phyloP scores from a whole-genome alignment of 257 asterid genomes.

The Przewalskia tangutica region DNA sequence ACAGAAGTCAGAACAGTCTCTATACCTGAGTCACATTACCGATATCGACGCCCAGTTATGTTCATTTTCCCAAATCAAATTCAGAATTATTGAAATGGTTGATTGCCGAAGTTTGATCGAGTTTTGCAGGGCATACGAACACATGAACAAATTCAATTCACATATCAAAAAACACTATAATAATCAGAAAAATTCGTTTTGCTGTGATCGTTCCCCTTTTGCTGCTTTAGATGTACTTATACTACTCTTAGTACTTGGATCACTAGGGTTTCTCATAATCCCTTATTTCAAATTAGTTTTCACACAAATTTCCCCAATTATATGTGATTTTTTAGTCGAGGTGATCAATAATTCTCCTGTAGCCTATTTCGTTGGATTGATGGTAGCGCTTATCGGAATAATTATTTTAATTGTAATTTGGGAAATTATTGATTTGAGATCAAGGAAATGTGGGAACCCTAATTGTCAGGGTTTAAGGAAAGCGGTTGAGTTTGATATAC shows the following conservation, averaged over 20 bases:
- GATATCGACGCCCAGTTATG: no score
- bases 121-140: slow-evolving; percentile 41
- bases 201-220: slow-evolving; percentile 31
- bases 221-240: slow-evolving; percentile 42
- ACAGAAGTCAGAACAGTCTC: no score
- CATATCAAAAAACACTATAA: not conserved
- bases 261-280: slow-evolving; percentile 28
- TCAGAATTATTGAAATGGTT: slow-evolving; percentile 24
- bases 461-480: slow-evolving; percentile 38
- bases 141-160: slow-evolving; percentile 12
- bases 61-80: no score
- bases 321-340: slow-evolving; percentile 17
- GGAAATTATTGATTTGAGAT: slow-evolving; percentile 27
- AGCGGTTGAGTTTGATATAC: slow-evolving; percentile 56
- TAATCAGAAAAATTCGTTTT: slow-evolving; percentile 21
- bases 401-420: slow-evolving; percentile 14
- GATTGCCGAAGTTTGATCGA: slow-evolving; percentile 55
- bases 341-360: slow-evolving; percentile 34
- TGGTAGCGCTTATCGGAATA: slow-evolving; percentile 22
- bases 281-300: slow-evolving; percentile 31
- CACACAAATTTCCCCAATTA: slow-evolving; percentile 16
- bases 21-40: no score
- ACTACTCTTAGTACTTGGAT: slow-evolving; percentile 25
- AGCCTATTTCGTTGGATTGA: slow-evolving; percentile 30
- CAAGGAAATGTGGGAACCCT: slow-evolving; percentile 42